These are phyloP conservation scores for Syncephalastrum monosporum DNA, from an alignment of 371 early-diverging fungal species.

Conservation along the genomic window DNA sequence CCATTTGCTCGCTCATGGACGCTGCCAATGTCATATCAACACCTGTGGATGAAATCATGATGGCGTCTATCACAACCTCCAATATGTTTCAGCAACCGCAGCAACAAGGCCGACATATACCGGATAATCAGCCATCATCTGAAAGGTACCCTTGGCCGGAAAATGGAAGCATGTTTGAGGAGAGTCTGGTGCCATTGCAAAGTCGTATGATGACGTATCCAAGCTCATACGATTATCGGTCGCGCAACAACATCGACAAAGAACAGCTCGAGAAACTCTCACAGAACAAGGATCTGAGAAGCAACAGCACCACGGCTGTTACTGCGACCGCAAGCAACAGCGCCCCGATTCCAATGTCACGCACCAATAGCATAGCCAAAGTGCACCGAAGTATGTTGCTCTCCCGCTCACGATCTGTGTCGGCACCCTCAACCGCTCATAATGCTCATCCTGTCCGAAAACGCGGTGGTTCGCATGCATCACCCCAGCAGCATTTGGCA, in stretches of 20 bases:
- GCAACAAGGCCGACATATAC: conserved; percentile 1
- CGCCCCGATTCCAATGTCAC: background rate
- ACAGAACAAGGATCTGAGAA: conserved; percentile 13
- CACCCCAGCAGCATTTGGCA: conserved; percentile 3
- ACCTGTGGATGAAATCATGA: conserved; percentile 9
- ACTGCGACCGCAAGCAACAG: conserved; percentile 1
- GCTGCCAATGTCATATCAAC: conserved; percentile 7
- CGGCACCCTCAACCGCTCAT: conserved; percentile 1
- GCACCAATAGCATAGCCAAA: background rate
- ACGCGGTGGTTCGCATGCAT: background rate
- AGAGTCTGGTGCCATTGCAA: conserved; percentile 4
- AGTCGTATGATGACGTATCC: conserved; percentile 4
- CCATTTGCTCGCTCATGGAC: conserved; percentile 14
- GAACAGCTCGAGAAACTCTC: conserved; percentile 21
- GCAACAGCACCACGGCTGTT: background rate
- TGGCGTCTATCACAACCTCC: conserved; percentile 2
- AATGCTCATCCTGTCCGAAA: background rate
- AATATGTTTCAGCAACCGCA: background rate
- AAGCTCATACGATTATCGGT: background rate
- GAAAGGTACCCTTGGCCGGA: conserved; percentile 3
- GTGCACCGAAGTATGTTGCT: background rate
- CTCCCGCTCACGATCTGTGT: no score
- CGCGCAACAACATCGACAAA: conserved; percentile 18
- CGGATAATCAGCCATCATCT: background rate
- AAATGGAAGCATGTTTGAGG: conserved; percentile 2